Evolutionary conservation across 208 protist genomes (phyloP).

Genomic region (Trypanosoma vivax): DNA sequence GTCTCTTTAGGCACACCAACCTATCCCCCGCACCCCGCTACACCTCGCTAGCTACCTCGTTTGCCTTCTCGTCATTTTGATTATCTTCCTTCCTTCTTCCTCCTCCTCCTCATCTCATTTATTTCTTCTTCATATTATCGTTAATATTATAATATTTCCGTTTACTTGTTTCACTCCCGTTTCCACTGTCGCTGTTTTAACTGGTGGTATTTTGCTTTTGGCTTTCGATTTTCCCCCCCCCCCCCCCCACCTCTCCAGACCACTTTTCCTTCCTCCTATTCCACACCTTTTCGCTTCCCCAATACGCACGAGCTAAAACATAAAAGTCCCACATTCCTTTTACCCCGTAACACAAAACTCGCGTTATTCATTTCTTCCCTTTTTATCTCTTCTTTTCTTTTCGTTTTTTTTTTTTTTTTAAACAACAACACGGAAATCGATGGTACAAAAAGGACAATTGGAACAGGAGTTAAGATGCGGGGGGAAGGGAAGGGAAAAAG

Average conservation of each 20-base stretch:
- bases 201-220: neutral
- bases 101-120: conserved; percentile 3
- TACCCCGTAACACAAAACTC: too few relatives aligned
- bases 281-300: neutral
- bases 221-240: neutral
- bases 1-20: neutral
- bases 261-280: neutral
- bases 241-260: too few relatives aligned
- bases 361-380: neutral
- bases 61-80: neutral
- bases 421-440: neutral
- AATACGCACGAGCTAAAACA: too few relatives aligned
- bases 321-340: too few relatives aligned
- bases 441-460: too few relatives aligned
- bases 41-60: neutral
- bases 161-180: neutral
- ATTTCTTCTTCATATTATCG: conserved; percentile 3
- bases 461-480: too few relatives aligned
- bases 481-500: too few relatives aligned
- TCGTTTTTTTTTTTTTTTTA: conserved; percentile 11
- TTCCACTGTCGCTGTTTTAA: neutral
- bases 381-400: conserved; percentile 3
- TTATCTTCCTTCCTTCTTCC: conserved; percentile 6
- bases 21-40: neutral
- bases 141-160: conserved; percentile 1